Evolutionary conservation across 257 asterid genomes (phyloP), one percentile per base, ranked within the genome.

Genomic region (Scutellaria baicalensis): DNA sequence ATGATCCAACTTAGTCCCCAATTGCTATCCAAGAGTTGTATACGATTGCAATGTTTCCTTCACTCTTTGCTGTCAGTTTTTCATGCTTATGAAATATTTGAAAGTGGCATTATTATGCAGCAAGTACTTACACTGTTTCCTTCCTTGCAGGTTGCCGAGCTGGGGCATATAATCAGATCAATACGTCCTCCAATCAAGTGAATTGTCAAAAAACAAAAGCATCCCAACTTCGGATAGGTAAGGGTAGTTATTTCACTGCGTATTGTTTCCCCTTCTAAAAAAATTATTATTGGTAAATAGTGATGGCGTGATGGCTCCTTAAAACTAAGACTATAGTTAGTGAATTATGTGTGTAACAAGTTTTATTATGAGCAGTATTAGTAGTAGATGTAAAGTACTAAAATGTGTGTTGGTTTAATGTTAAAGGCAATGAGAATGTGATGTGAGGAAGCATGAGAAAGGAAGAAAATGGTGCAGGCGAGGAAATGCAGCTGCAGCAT

Each of bases 111-210:
- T 47, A 13, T 16, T 49, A 33, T 16, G 57, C 66, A 36, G 48
- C 59, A 4, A 35, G 3, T 18, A 59, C 39, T 35, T 58, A 42
- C 20, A 47, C 11, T 9, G 20, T 48, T 72, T 59, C 50, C 48
- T 17, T 39, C 72, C 52, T 67, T 54, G 27, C 60, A 82, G 84
- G 77, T 63, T 33, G 59, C 79, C 51, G 62, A 68, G 59, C 78
- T 65, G 64, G 75, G 73, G 59, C 42, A 55, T 12, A 49, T n/a
- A n/a, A n/a, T n/a, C n/a, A n/a, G n/a, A 42, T 55, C 66, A 13
- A 47, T 27, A 64, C 76, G 66, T 50, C 71, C 68, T 49, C 51
- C 66, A 49, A 51, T 49, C 80, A 54, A 63, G 69, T 66, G 65
- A 57, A 68, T 51, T 56, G 33, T 16, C 65, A 20, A 7, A 27